Evolutionary conservation across 140 eudicot genomes (phyloP).

Genomic region (Flaveria floridana): DNA sequence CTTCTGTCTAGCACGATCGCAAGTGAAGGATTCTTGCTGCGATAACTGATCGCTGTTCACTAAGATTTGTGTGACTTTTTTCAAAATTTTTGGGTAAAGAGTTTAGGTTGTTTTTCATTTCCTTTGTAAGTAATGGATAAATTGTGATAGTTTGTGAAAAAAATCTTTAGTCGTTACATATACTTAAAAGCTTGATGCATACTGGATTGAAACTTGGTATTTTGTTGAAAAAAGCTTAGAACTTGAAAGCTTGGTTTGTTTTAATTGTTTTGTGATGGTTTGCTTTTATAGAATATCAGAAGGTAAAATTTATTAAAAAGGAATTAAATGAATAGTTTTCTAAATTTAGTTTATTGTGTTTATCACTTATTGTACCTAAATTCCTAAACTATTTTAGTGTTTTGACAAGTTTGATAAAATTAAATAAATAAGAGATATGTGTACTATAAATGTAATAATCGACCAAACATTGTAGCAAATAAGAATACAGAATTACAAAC

Average conservation of each 20-base stretch:
- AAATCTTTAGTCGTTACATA: slow-evolving; percentile 17
- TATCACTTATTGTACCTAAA: neutral
- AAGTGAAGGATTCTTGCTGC: slow-evolving; percentile 41
- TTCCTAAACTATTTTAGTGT: neutral
- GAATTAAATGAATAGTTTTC: neutral
- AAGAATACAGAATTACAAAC: slow-evolving; percentile 12
- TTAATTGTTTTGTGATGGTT: neutral
- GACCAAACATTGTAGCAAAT: neutral
- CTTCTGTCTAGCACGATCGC: slow-evolving; percentile 58
- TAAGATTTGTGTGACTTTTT: slow-evolving; percentile 12
- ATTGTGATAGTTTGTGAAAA: slow-evolving; percentile 23
- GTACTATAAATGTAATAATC: neutral
- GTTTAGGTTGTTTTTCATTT: slow-evolving; percentile 29
- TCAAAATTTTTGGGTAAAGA: slow-evolving; percentile 6
- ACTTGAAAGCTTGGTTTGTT: neutral
- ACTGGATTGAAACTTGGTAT: neutral
- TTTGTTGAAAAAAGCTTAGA: slow-evolving; percentile 17
- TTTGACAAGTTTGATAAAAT: neutral
- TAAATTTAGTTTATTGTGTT: neutral
- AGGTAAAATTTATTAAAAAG: neutral
- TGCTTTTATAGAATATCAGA: slow-evolving; percentile 3
- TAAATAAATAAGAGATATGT: neutral
- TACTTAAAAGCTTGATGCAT: slow-evolving; percentile 23
- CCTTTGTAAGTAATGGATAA: slow-evolving; percentile 34
- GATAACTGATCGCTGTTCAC: slow-evolving; percentile 26